phyloP scores from a whole-genome alignment of 148 eudicot genomes.

The Nepenthes gracilis region DNA sequence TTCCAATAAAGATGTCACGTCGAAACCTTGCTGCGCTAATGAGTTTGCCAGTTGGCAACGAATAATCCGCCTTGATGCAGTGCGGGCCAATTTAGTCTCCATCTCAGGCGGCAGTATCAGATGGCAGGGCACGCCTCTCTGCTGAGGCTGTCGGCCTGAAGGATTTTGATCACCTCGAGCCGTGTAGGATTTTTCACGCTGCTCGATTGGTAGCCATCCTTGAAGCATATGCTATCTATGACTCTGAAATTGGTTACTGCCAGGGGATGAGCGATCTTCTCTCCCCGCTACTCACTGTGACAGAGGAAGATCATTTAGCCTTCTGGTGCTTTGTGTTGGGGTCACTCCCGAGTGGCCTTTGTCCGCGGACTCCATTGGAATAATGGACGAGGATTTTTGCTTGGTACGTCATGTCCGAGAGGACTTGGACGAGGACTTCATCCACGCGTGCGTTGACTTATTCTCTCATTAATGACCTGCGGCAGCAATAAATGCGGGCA shows the following conservation, averaged over 20 bases:
- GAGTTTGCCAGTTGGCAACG: constrained; percentile 91
- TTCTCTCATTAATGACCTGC: too few relatives aligned
- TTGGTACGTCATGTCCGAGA: too few relatives aligned
- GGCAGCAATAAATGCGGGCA: too few relatives aligned
- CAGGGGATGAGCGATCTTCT: constrained; percentile 99
- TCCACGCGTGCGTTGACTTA: too few relatives aligned
- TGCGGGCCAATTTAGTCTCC: constrained; percentile 79
- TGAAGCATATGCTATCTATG: constrained; percentile 89
- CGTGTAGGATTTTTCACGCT: constrained; percentile 75
- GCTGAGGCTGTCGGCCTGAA: constrained; percentile 77
- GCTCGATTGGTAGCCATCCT: constrained; percentile 86
- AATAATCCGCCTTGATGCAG: constrained; percentile 84
- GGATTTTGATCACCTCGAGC: constrained; percentile 77
- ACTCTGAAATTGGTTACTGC: constrained; percentile 92
- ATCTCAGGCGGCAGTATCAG: constrained; percentile 57
- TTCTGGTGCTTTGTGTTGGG: constrained; percentile 67
- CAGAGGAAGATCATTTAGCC: constrained; percentile 77
- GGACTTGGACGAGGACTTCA: too few relatives aligned
- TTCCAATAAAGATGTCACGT: constrained; percentile 20
- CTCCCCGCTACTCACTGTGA: constrained; percentile 72
- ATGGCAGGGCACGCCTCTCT: constrained; percentile 46
- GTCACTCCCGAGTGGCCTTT: too few relatives aligned
- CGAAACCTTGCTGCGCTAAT: constrained; percentile 34
- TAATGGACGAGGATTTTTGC: too few relatives aligned
- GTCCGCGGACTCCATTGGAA: too few relatives aligned